A percentile compares a stretch with the other conserved stretches of the same genome.
Evolutionary conservation across 192 early-diverging fungal genomes (phyloP).

Genomic region (Spizellomyces punctatus): DNA sequence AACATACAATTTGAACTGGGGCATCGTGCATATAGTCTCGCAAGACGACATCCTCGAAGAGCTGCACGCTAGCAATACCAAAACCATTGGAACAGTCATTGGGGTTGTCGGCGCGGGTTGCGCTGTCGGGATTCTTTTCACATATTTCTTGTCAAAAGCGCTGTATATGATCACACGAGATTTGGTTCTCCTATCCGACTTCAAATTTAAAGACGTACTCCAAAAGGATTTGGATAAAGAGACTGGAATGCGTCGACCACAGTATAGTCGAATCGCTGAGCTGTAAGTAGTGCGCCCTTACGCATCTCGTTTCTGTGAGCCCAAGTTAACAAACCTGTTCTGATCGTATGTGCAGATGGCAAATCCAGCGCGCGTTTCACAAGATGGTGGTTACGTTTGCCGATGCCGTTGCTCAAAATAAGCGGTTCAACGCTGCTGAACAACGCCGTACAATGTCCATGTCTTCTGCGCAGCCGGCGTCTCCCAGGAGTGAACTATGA

Average conservation of each 20-base stretch:
- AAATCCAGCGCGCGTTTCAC: conserved; percentile 18
- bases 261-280: conserved; percentile 18
- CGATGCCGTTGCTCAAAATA: conserved; percentile 12
- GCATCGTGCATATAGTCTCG: not conserved
- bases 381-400: conserved; percentile 21
- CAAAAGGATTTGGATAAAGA: conserved; percentile 21
- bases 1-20: not conserved
- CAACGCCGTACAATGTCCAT: not conserved
- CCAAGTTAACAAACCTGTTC: not conserved
- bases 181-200: conserved; percentile 5
- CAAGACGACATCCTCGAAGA: conserved; percentile 4
- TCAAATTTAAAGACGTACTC: conserved; percentile 26
- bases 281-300: not conserved
- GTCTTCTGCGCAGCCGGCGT: not conserved
- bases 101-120: conserved; percentile 11
- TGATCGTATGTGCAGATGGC: not conserved
- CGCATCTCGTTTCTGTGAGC: not conserved
- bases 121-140: not conserved
- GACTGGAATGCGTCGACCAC: conserved; percentile 5
- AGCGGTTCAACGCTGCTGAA: not conserved
- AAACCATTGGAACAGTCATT: conserved; percentile 14
- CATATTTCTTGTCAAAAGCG: conserved; percentile 7
- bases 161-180: conserved; percentile 16
- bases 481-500: not conserved
- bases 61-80: not conserved